Evolutionary conservation across 1,284 basidiomycete genomes (phyloP).

Genomic region (Ganoderma boninense): DNA sequence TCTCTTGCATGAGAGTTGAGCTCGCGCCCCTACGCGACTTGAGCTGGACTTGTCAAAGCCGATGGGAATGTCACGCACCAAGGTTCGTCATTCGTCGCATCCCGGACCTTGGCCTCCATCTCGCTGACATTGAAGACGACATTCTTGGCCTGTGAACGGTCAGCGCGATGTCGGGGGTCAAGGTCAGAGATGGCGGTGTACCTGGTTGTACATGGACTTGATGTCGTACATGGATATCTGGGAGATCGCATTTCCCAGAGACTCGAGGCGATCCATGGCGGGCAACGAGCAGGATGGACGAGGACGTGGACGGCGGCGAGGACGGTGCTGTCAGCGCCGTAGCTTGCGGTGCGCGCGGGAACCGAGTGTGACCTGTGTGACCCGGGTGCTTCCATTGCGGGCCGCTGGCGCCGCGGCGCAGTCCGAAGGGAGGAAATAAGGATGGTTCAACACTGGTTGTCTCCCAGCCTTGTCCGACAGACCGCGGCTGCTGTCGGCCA

Average conservation of each 20-base stretch:
- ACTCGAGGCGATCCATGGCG: slow-evolving; percentile 60
- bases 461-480: not conserved
- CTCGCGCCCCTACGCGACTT: slow-evolving; percentile 85
- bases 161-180: not conserved
- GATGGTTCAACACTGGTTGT: too few species aligned
- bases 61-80: slow-evolving; percentile 65
- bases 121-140: slow-evolving; percentile 95
- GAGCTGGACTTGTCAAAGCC: slow-evolving; percentile 6
- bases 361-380: not conserved
- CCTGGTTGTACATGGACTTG: slow-evolving; percentile 94
- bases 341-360: slow-evolving; percentile 19
- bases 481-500: not conserved
- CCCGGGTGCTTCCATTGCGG: not conserved
- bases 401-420: not conserved
- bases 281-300: slow-evolving; percentile 20
- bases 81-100: slow-evolving; percentile 98
- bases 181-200: slow-evolving; percentile 37
- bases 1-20: slow-evolving; percentile 98
- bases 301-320: slow-evolving; percentile 29
- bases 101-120: slow-evolving; percentile 97
- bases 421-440: not conserved
- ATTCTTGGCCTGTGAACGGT: slow-evolving; percentile 74
- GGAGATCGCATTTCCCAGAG: slow-evolving; percentile 72
- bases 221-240: slow-evolving; percentile 91
- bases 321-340: slow-evolving; percentile 23